Conservation (phyloP, 345 rosid genomes). For the Fremontodendron californicum region DNA sequence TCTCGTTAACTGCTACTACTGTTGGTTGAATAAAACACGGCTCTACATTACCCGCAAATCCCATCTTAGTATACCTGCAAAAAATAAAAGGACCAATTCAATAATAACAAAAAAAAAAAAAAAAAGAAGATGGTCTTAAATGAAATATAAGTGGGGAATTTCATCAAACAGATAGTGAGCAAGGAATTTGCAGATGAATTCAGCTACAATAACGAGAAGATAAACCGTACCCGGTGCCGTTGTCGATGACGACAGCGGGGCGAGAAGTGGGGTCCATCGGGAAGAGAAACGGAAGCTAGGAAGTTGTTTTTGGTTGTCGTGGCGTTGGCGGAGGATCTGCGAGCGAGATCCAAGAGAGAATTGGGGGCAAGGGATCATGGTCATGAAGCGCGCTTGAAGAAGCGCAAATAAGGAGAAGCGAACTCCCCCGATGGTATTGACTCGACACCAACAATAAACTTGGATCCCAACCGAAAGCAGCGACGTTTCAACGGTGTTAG, state of each 20-base stretch:
- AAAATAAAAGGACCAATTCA: not conserved
- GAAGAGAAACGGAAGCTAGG: slow-evolving; percentile 20
- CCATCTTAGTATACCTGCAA: slow-evolving; percentile 89
- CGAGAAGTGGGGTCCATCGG: slow-evolving; percentile 87
- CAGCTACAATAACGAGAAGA: not conserved
- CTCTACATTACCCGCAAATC: slow-evolving; percentile 95
- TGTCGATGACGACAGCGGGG: slow-evolving; percentile 96
- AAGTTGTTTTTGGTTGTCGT: slow-evolving; percentile 2
- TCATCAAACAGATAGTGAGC: slow-evolving; percentile 35
- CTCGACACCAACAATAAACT: slow-evolving; percentile 21
- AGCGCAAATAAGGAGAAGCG: slow-evolving; percentile 26
- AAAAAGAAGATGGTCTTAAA: too few species aligned
- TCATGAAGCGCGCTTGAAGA: slow-evolving; percentile 25
- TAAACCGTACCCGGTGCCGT: slow-evolving; percentile 78
- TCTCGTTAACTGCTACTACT: slow-evolving; percentile 84
- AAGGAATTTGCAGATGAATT: not conserved
- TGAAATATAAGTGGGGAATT: slow-evolving; percentile 21
- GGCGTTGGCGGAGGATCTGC: slow-evolving; percentile 39
- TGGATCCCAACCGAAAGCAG: slow-evolving; percentile 52
- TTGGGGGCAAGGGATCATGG: slow-evolving; percentile 33
- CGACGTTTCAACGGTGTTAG: slow-evolving; percentile 30
- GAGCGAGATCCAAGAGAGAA: slow-evolving; percentile 48
- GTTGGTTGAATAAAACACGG: slow-evolving; percentile 93
- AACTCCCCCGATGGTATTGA: slow-evolving; percentile 11
- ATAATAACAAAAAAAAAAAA: not conserved